Evolutionary conservation across 2,329 filamentous ascomycete genomes (phyloP).

Genomic region (Fusarium virguliforme): DNA sequence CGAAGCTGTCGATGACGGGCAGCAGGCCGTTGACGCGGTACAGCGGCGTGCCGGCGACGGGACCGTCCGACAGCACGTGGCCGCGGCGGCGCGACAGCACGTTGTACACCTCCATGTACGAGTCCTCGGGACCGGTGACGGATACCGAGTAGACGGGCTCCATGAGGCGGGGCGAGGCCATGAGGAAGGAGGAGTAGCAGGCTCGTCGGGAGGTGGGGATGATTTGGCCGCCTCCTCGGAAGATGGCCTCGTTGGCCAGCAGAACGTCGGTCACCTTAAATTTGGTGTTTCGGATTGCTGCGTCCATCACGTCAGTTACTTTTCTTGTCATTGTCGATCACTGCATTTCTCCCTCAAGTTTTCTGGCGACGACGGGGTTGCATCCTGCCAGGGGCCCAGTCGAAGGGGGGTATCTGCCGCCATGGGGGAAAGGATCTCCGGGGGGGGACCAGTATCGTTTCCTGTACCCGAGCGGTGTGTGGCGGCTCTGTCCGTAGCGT

Average conservation of each 20-base stretch:
- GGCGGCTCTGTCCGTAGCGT: slow-evolving; percentile 36
- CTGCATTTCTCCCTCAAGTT: slow-evolving; percentile 16
- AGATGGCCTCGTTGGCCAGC: slow-evolving; percentile 91
- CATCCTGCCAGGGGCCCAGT: slow-evolving; percentile 30
- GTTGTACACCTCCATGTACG: slow-evolving; percentile 91
- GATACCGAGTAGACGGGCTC: slow-evolving; percentile 94
- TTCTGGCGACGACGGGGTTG: slow-evolving; percentile 23
- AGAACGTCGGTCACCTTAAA: slow-evolving; percentile 95
- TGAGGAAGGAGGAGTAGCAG: slow-evolving; percentile 96
- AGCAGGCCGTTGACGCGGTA: slow-evolving; percentile 93
- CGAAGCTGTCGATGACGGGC: slow-evolving; percentile 97
- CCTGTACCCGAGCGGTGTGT: slow-evolving; percentile 39
- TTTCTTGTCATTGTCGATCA: slow-evolving; percentile 23
- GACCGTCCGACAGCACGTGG: slow-evolving; percentile 94
- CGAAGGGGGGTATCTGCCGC: slow-evolving; percentile 33
- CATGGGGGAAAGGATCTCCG: slow-evolving; percentile 44
- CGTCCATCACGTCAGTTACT: slow-evolving; percentile 49
- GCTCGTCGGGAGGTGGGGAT: slow-evolving; percentile 95
- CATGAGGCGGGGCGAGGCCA: slow-evolving; percentile 97
- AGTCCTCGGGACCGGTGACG: slow-evolving; percentile 93
- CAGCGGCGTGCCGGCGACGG: slow-evolving; percentile 93
- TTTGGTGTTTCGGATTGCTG: slow-evolving; percentile 96
- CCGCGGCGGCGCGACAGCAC: slow-evolving; percentile 90
- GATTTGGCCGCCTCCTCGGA: slow-evolving; percentile 95
- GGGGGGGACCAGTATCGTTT: slow-evolving; percentile 28